Percentiles rank a stretch among this genome's conserved stretches.
Evolutionary conservation across 768 basidiomycete species (phyloP).

Genomic region (Lentinula sp.): DNA sequence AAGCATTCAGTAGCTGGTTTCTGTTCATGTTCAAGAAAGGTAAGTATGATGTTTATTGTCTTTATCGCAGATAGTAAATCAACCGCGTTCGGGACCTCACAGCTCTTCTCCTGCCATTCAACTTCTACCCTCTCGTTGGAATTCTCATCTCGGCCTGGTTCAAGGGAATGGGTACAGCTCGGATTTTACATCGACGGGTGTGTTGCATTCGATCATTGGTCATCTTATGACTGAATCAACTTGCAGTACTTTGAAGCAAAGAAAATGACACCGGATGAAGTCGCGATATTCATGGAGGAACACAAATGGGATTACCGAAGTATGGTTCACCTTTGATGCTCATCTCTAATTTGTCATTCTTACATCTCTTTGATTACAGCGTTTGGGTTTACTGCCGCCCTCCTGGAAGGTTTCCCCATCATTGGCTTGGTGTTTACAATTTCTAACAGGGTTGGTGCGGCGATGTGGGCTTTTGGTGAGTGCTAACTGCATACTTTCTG

Average conservation of each 20-base stretch:
- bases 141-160: conserved; percentile 55
- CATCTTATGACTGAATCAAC: conserved; percentile 3
- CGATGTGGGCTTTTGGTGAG: conserved; percentile 88
- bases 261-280: conserved; percentile 66
- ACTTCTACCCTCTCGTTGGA: conserved; percentile 67
- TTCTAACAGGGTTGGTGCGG: conserved; percentile 86
- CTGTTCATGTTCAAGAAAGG: conserved; percentile 44
- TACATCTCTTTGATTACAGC: conserved; percentile 29
- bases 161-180: conserved; percentile 62
- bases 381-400: conserved; percentile 81
- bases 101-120: conserved; percentile 59
- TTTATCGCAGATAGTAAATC: not conserved
- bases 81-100: not conserved
- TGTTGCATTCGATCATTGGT: not conserved
- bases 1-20: conserved; percentile 30
- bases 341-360: not conserved
- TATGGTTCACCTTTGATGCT: conserved; percentile 22
- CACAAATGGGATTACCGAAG: conserved; percentile 85
- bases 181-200: conserved; percentile 64
- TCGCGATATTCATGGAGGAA: conserved; percentile 79
- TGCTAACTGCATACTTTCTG: not conserved
- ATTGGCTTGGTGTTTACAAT: conserved; percentile 77
- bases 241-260: conserved; percentile 79
- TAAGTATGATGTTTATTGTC: conserved; percentile 16
- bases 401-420: conserved; percentile 79